Evolutionary conservation across 1,139 yeast species (phyloP), one percentile per base, ranked within the genome.

Genomic region (Taiozyma sp.): DNA sequence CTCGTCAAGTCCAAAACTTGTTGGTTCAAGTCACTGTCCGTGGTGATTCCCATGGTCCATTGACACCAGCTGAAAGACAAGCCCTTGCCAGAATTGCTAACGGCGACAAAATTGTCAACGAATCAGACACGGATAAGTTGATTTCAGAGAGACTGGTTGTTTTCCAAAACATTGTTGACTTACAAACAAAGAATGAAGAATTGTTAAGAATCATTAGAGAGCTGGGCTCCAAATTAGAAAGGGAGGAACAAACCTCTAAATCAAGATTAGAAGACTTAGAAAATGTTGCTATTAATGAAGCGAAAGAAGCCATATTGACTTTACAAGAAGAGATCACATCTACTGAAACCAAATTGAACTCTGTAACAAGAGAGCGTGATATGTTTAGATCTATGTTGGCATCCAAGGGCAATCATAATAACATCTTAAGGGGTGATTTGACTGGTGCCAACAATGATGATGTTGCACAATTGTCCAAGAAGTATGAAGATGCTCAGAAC

Each of bases 1-100:
- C 95, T 9, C 80, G 85, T 44, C 98, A 93, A 65, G 78, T 93
- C 19, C 89, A 89, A 58, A 79, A 78, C 51, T 74, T 90, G 47
- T 73, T 92, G 48, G 79, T 86, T 13, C 92, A 89, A 62, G 74
- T 84, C 8, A 79, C 85, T 50, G 73, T 81, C 13, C 75, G 83
- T 46, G 79, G 77, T 13, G 72, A 73, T 41, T 64, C 67, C 40
- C 77, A 74, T 39, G 79, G 79, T 39, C 87, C 91, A 7, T 70
- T 88, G 38, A 72, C 83, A 10, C 69, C 77, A 1, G 74, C 75
- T 30, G 96, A 88, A 61, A 75, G 77, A 57, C 72, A 71, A 34
- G 66, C 68, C 14, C 63, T 72, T 16, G 67, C 65, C 43, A 69
- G 70, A 43, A 57, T 68, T n/a, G 56, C 66, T 4, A 59, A 58